Evolutionary conservation across 352 stramenopile genomes (phyloP).

Genomic region (Phytophthora sp.): DNA sequence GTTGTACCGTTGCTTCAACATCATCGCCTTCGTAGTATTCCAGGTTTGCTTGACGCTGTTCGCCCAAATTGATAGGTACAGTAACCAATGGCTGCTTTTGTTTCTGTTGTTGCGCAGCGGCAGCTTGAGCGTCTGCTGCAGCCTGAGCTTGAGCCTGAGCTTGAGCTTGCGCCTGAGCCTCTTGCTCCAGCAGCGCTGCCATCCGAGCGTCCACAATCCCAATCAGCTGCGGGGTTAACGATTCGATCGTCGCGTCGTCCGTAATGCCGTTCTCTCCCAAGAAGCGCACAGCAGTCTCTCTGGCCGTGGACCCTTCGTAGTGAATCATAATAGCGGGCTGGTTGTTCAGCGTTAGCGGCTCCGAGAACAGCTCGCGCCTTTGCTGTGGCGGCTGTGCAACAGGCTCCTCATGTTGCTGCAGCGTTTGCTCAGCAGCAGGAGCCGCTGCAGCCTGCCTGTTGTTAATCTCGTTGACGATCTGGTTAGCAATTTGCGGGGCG

Average conservation of each 20-base stretch:
- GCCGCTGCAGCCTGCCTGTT: constrained; percentile 5
- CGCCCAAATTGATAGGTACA: constrained; percentile 57
- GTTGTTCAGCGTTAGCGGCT: constrained; percentile 66
- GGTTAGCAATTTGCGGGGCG: constrained; percentile 61
- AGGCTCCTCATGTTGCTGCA: constrained; percentile 9
- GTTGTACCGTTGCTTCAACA: constrained; percentile 65
- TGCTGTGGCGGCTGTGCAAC: constrained; percentile 15
- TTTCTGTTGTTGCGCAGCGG: constrained; percentile 19
- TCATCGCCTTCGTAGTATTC: constrained; percentile 81
- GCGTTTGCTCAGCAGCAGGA: neutral
- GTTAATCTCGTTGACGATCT: constrained; percentile 61
- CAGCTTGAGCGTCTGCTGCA: neutral
- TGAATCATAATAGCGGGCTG: constrained; percentile 60
- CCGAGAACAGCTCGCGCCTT: constrained; percentile 64
- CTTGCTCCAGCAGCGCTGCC: constrained; percentile 48
- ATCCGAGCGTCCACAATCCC: constrained; percentile 63
- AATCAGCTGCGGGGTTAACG: constrained; percentile 57
- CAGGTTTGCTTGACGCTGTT: constrained; percentile 50
- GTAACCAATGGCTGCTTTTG: constrained; percentile 46
- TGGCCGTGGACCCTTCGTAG: constrained; percentile 62
- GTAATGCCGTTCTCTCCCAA: constrained; percentile 64
- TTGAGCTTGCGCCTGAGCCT: constrained; percentile 25
- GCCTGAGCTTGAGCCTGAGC: constrained; percentile 16
- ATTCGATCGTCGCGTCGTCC: constrained; percentile 41
- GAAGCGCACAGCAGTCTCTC: constrained; percentile 66